Evolutionary conservation across 805 yeast species (phyloP).

Genomic region (Metschnikowia arizonensis): DNA sequence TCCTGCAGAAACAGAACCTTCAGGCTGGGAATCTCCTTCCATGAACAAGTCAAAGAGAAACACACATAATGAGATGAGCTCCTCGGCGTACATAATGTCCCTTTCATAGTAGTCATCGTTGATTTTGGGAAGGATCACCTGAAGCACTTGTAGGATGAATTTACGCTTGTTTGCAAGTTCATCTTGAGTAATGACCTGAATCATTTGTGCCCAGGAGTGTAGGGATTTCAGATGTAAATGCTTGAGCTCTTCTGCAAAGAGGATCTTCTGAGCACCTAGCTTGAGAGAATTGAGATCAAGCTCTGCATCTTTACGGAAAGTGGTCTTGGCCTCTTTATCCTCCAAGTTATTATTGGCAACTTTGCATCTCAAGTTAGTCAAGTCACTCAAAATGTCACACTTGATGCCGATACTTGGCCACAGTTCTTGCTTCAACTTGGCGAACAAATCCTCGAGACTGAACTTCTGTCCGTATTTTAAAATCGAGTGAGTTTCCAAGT

Average conservation of each 20-base stretch:
- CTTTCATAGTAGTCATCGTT: conserved; percentile 62
- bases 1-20: conserved; percentile 13
- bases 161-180: conserved; percentile 37
- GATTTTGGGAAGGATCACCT: conserved; percentile 69
- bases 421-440: conserved; percentile 8
- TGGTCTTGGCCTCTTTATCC: conserved; percentile 19
- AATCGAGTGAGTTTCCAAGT: conserved; percentile 41
- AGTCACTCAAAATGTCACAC: conserved; percentile 21
- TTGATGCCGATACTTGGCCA: conserved; percentile 3
- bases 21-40: conserved; percentile 19
- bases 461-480: conserved; percentile 25
- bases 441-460: conserved; percentile 29
- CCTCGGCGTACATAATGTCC: conserved; percentile 66
- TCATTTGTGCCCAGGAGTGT: conserved; percentile 79
- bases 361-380: conserved; percentile 22
- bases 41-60: conserved; percentile 63
- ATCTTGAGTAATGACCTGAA: conserved; percentile 68
- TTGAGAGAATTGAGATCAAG: conserved; percentile 26
- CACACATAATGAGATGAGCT: conserved; percentile 71
- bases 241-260: conserved; percentile 46
- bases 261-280: conserved; percentile 41
- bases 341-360: conserved; percentile 14
- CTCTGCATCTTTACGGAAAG: conserved; percentile 26
- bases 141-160: conserved; percentile 74
- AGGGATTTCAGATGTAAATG: conserved; percentile 56